Percentiles rank a stretch among this genome's conserved stretches.
Evolutionary conservation across 108 stramenopile species (phyloP).

Genomic region (Ochromonas danica): DNA sequence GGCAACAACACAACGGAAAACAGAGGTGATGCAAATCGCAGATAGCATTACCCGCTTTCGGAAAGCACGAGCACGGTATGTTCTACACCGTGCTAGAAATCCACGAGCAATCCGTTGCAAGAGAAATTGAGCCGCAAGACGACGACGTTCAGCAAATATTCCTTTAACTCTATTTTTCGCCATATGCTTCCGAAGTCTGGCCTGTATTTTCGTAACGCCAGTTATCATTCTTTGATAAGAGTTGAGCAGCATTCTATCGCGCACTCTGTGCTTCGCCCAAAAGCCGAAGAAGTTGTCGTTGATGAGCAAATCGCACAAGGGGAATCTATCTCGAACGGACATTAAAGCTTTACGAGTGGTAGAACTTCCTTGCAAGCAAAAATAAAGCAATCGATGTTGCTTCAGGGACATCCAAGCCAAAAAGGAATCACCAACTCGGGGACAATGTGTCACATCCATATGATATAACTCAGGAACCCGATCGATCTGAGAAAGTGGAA

Average conservation of each 20-base stretch:
- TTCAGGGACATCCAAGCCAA: slow-evolving; percentile 26
- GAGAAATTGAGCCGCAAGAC: neutral
- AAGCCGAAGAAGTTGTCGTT: slow-evolving; percentile 22
- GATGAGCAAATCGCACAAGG: neutral
- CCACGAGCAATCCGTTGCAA: neutral
- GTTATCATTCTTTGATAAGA: neutral
- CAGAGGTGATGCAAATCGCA: neutral
- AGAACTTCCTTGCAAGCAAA: neutral
- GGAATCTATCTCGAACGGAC: slow-evolving; percentile 12
- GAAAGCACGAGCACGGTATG: neutral
- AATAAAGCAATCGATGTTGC: neutral
- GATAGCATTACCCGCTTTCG: neutral
- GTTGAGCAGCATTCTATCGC: slow-evolving; percentile 27
- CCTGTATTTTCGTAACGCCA: slow-evolving; percentile 9
- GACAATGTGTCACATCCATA: neutral
- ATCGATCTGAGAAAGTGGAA: neutral
- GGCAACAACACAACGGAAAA: neutral
- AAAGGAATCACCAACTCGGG: neutral
- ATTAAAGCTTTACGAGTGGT: neutral
- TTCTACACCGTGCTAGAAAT: neutral
- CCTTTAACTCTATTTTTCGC: slow-evolving; percentile 1
- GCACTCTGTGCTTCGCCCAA: slow-evolving; percentile 4
- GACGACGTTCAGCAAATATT: neutral
- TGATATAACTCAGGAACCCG: neutral
- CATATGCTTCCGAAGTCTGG: neutral